Evolutionary conservation across 2,329 filamentous ascomycete species (phyloP).

Genomic region (Coniella lustricola): DNA sequence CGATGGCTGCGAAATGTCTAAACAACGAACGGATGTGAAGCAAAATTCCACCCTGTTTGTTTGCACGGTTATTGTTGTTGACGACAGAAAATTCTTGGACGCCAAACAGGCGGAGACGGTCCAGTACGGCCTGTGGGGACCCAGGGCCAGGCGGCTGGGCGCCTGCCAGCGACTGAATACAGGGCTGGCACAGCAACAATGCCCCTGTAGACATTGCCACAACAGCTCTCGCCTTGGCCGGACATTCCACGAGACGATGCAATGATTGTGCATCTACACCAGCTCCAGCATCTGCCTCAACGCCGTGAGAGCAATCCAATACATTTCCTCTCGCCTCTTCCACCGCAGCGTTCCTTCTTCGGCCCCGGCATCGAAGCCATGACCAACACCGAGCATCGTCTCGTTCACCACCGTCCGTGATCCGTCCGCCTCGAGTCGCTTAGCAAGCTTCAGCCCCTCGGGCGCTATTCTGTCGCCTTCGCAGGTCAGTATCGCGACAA

Average conservation of each 20-base stretch:
- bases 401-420: neutral
- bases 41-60: neutral
- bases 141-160: neutral
- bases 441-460: neutral
- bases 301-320: neutral
- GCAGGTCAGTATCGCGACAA: constrained; percentile 4
- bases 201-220: too few species aligned
- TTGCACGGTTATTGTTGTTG: neutral
- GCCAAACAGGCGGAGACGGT: constrained; percentile 6
- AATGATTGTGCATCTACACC: neutral
- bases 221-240: too few species aligned
- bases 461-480: constrained; percentile 3
- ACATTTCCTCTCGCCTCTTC: constrained; percentile 6
- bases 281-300: neutral
- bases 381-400: constrained; percentile 3
- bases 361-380: constrained; percentile 4
- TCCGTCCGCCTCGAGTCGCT: neutral
- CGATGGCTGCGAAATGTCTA: too few species aligned
- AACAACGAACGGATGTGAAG: too few species aligned
- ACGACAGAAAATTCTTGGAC: constrained; percentile 9
- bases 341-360: constrained; percentile 1
- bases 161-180: neutral
- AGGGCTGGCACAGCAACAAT: neutral
- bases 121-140: constrained; percentile 4
- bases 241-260: too few species aligned